Percentiles rank a stretch among this genome's conserved stretches.
phyloP scores from a whole-genome alignment of 257 asterid genomes.

The Penstemon eatonii region DNA sequence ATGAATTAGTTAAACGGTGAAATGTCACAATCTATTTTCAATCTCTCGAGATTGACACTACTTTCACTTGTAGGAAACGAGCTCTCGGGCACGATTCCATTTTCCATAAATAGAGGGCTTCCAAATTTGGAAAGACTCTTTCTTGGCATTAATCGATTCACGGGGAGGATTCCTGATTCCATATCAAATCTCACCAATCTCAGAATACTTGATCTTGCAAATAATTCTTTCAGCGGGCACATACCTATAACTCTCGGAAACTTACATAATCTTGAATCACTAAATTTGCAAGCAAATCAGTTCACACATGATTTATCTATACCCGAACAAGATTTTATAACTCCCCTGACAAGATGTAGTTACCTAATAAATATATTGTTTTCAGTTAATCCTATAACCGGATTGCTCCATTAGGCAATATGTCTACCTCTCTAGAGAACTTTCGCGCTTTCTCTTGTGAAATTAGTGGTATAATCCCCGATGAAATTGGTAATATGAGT shows the following conservation, averaged over 20 bases:
- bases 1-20: slow-evolving; percentile 14
- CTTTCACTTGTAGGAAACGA: slow-evolving; percentile 3
- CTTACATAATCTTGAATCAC: slow-evolving; percentile 7
- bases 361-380: not conserved
- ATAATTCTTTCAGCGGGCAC: slow-evolving; percentile 23
- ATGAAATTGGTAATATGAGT: slow-evolving; percentile 23
- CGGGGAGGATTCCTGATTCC: slow-evolving; percentile 29
- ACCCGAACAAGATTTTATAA: slow-evolving; percentile 18
- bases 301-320: slow-evolving; percentile 19
- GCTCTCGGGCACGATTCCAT: slow-evolving; percentile 26
- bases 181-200: slow-evolving; percentile 29
- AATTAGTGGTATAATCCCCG: slow-evolving; percentile 30
- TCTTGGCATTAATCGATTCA: slow-evolving; percentile 12
- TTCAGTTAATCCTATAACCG: slow-evolving; percentile 15
- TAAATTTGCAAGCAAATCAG: not conserved
- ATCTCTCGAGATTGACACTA: slow-evolving; percentile 18
- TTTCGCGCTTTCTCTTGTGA: not conserved
- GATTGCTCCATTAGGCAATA: slow-evolving; percentile 30
- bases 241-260: slow-evolving; percentile 25
- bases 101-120: slow-evolving; percentile 9
- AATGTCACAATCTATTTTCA: slow-evolving; percentile 30
- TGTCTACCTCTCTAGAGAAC: slow-evolving; percentile 12
- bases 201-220: not conserved
- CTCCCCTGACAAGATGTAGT: slow-evolving; percentile 18
- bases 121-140: slow-evolving; percentile 23